These are phyloP conservation scores for Diplocarpon mali DNA, from an alignment of 2,329 filamentous ascomycete genomes.

Conservation along the genomic window DNA sequence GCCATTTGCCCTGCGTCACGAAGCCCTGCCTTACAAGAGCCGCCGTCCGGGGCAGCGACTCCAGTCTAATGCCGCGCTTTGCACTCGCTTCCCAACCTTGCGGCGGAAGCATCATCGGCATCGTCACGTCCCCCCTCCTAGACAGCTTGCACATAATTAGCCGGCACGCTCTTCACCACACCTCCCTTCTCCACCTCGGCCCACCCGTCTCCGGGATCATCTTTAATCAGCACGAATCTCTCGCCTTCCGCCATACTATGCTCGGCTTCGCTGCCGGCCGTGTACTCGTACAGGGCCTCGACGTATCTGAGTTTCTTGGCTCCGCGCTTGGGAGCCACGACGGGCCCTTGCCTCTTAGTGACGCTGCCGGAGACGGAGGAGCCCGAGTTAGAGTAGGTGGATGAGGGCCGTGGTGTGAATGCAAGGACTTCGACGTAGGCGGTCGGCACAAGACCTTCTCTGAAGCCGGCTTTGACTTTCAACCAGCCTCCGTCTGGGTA, in stretches of 20 bases:
- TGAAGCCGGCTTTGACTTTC: slow-evolving; percentile 63
- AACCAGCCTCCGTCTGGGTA: slow-evolving; percentile 81
- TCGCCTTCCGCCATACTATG: slow-evolving; percentile 88
- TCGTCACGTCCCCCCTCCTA: not conserved
- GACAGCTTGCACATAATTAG: slow-evolving; percentile 59
- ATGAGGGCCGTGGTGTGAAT: slow-evolving; percentile 48
- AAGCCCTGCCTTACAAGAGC: too few relatives aligned
- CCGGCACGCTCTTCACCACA: slow-evolving; percentile 77
- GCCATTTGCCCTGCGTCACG: too few relatives aligned
- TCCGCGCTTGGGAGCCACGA: slow-evolving; percentile 78
- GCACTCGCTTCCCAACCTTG: too few relatives aligned
- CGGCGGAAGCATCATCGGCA: too few relatives aligned
- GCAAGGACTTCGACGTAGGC: slow-evolving; percentile 66
- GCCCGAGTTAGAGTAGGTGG: slow-evolving; percentile 67
- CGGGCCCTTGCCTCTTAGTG: slow-evolving; percentile 32
- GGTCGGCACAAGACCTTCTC: slow-evolving; percentile 78
- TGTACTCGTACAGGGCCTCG: slow-evolving; percentile 86
- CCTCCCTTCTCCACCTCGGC: slow-evolving; percentile 91
- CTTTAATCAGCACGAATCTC: slow-evolving; percentile 77
- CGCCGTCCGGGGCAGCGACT: too few relatives aligned
- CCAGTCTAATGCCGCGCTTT: too few relatives aligned
- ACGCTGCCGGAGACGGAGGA: slow-evolving; percentile 49
- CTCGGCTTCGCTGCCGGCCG: slow-evolving; percentile 74
- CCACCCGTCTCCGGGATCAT: slow-evolving; percentile 90
- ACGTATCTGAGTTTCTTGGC: slow-evolving; percentile 93